Evolutionary conservation across 805 yeast species (phyloP).

Genomic region (Kazachstania kunashirensis): DNA sequence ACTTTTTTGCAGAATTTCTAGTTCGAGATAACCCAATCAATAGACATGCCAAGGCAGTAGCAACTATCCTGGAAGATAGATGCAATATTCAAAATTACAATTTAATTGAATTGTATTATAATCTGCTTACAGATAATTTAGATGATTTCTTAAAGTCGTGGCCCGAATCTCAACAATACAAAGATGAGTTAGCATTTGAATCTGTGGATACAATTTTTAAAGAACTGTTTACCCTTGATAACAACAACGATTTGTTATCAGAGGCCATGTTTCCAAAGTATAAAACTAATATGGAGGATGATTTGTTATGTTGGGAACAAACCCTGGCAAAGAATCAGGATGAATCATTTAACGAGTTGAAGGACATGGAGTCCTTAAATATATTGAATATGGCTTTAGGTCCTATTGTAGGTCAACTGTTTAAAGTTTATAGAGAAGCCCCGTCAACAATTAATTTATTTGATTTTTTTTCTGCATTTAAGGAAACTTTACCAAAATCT

Average conservation of each 20-base stretch:
- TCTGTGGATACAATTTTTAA: slow-evolving; percentile 27
- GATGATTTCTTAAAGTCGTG: slow-evolving; percentile 18
- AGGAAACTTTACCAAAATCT: slow-evolving; percentile 35
- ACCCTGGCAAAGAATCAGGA: slow-evolving; percentile 11
- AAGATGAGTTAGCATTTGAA: slow-evolving; percentile 19
- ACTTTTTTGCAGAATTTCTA: slow-evolving; percentile 27
- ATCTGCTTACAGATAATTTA: slow-evolving; percentile 19
- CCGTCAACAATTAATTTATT: slow-evolving; percentile 55
- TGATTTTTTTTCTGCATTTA: slow-evolving; percentile 59
- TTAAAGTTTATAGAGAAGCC: slow-evolving; percentile 69
- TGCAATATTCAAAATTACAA: slow-evolving; percentile 22
- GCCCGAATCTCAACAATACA: slow-evolving; percentile 18
- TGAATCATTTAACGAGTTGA: not conserved
- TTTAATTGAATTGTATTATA: slow-evolving; percentile 26
- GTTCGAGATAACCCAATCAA: slow-evolving; percentile 30
- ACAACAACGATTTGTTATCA: slow-evolving; percentile 24
- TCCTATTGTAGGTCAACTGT: slow-evolving; percentile 51
- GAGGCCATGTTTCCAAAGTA: slow-evolving; percentile 27
- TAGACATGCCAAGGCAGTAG: slow-evolving; percentile 23
- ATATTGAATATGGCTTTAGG: slow-evolving; percentile 33
- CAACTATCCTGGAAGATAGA: slow-evolving; percentile 18
- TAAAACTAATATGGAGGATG: slow-evolving; percentile 26
- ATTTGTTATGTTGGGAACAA: slow-evolving; percentile 25
- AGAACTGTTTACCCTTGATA: slow-evolving; percentile 28
- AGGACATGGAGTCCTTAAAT: slow-evolving; percentile 4